Conservation (phyloP, 2,329 filamentous ascomycete genomes). For the Diplodia intermedia region DNA sequence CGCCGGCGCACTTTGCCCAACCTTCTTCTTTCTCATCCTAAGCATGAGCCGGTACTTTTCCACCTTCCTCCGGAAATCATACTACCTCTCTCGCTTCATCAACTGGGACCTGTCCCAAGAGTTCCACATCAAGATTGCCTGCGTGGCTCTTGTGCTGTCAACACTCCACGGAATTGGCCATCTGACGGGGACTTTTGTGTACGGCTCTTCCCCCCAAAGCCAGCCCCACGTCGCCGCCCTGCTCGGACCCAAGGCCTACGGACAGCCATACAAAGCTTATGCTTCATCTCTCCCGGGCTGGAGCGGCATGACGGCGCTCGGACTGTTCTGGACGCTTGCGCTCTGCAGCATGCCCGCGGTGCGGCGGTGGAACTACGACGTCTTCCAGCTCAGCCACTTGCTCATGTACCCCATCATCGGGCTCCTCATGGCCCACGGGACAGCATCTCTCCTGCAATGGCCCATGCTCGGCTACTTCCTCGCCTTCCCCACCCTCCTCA, state of each 20-base stretch:
- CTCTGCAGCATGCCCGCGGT: constrained; percentile 60
- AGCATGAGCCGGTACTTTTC: constrained; percentile 66
- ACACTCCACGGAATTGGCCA: constrained; percentile 63
- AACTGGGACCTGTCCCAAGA: constrained; percentile 64
- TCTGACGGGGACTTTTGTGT: constrained; percentile 60
- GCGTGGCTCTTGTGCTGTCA: constrained; percentile 58
- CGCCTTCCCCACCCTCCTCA: constrained; percentile 60
- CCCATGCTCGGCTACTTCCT: constrained; percentile 66
- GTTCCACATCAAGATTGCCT: constrained; percentile 64
- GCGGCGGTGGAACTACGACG: constrained; percentile 60
- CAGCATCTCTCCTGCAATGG: constrained; percentile 58
- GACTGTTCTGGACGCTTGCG: constrained; percentile 59
- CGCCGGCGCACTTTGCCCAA: constrained; percentile 63
- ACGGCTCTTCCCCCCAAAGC: constrained; percentile 55
- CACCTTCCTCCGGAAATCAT: constrained; percentile 60
- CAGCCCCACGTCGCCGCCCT: constrained; percentile 55
- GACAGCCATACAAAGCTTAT: constrained; percentile 56
- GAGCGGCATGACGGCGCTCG: constrained; percentile 58
- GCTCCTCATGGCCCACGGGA: constrained; percentile 63
- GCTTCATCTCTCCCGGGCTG: constrained; percentile 58
- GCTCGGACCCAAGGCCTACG: constrained; percentile 54
- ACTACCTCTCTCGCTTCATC: constrained; percentile 61
- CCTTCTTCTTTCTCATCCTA: constrained; percentile 64
- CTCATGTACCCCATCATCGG: constrained; percentile 66
- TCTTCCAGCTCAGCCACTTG: constrained; percentile 64